Percentiles rank a stretch among this genome's conserved stretches.
Conservation (phyloP, 2,329 filamentous ascomycete species). For the Phoma sp. region DNA sequence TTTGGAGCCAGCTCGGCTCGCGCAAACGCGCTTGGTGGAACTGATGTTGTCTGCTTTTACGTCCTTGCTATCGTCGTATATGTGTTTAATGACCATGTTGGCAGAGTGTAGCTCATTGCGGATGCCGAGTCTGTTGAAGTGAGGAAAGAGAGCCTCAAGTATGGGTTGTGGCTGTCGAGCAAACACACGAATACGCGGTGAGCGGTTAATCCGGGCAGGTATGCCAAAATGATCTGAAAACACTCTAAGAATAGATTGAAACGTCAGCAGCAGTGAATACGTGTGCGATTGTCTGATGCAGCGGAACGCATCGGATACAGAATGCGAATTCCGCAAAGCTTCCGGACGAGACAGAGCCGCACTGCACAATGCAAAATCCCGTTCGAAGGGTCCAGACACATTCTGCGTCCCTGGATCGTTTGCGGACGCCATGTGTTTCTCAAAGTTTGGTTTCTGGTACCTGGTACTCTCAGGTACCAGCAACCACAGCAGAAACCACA, state of each 20-base stretch:
- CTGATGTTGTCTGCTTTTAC: too few relatives aligned
- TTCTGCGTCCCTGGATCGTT: neutral
- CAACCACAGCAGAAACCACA: neutral
- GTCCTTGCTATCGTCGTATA: neutral
- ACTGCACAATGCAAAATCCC: neutral
- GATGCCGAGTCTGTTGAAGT: neutral
- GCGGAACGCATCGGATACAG: neutral
- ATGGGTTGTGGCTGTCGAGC: neutral
- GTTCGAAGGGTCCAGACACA: neutral
- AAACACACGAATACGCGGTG: too few relatives aligned
- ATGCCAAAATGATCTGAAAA: neutral
- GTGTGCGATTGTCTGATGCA: neutral
- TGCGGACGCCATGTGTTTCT: slow-evolving; percentile 10
- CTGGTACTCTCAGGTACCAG: neutral
- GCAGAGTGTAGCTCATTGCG: neutral
- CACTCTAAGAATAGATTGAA: neutral
- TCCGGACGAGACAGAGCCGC: neutral
- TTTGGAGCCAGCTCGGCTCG: neutral
- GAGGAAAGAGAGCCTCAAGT: neutral
- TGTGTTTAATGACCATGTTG: neutral
- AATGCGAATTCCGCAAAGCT: slow-evolving; percentile 6
- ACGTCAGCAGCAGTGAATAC: neutral
- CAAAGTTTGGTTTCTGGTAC: slow-evolving; percentile 2
- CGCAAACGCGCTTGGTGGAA: neutral
- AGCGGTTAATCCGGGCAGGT: neutral